Base-by-base conservation (phyloP, 2,329 filamentous ascomycete genomes). In the Emmonsiellopsis sp. region DNA sequence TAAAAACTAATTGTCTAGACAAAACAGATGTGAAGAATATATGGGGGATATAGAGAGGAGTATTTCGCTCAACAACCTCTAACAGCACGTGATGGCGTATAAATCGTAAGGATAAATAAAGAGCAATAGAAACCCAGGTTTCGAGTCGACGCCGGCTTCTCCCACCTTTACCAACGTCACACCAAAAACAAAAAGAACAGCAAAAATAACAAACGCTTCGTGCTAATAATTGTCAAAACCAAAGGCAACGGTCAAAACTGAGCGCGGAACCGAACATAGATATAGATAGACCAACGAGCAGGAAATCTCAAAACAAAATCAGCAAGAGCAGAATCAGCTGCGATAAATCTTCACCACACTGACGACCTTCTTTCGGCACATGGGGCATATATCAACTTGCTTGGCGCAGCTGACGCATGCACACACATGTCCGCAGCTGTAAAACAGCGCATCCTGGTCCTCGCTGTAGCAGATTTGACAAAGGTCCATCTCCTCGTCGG, bases 401-500 rank as follows among this genome's bases (percentile, higher is more conserved):
- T 73, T 73, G 10, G 82, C 81, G 61, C 82, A 85, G n/a, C 69
- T 69, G 54, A 80, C 68, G 58, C 82, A 85, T 3, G 81, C 78
- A 45, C 81, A 77, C 15, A 84, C 79, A 61, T 85, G 82, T 0
- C 82, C 82, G 58, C 82, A 85, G 57, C 81, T 79, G 59, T 80
- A 81, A 63, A 85, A 83, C 6, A 81, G 73, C 4, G 80, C 78
- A 56, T 82, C 78, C 52, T 81, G 78, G 42, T 77, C 76, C 44
- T 77, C 75, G n/a, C 78, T 76, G 65, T 79, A 84, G 70, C 82
- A 85, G 54, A 85, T 83, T 54, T 79, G 74, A 63, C 82, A 85
- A 5, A 79, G 63, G 45, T 77, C 73, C 65, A 78, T 76, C 57
- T 82, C 79, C 54, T 84, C 80, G 52, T 84, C 80, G 2, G 81